Evolutionary conservation across 768 basidiomycete species (phyloP).

Genomic region (Auricularia heimuer): DNA sequence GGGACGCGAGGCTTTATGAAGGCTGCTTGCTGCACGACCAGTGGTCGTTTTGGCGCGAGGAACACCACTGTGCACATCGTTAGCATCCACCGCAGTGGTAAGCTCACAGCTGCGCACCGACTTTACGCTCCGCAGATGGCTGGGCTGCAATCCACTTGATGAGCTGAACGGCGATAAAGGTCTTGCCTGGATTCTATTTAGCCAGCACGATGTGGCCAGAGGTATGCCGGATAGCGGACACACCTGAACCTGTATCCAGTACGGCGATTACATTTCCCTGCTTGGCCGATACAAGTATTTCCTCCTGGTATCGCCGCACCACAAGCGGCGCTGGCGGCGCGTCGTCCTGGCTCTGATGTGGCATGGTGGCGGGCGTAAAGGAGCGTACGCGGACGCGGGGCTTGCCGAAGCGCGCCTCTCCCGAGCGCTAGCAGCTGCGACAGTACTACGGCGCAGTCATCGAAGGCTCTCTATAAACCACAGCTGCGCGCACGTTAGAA

Average conservation of each 20-base stretch:
- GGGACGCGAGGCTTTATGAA: conserved; percentile 58
- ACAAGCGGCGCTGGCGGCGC: not conserved
- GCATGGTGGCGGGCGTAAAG: too few relatives aligned
- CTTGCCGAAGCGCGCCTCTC: too few relatives aligned
- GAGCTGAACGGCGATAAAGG: conserved; percentile 49
- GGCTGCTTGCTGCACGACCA: conserved; percentile 73
- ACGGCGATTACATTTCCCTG: conserved; percentile 47
- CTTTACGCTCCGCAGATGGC: conserved; percentile 40
- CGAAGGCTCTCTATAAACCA: too few relatives aligned
- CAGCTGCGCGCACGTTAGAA: too few relatives aligned
- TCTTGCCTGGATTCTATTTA: conserved; percentile 41
- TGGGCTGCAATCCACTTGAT: conserved; percentile 64
- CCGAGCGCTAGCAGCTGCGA: too few relatives aligned
- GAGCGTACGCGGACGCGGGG: too few relatives aligned
- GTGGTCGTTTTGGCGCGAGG: conserved; percentile 74
- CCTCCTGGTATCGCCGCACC: conserved; percentile 24
- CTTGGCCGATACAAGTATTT: conserved; percentile 43
- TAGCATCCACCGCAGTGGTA: not conserved
- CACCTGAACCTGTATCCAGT: conserved; percentile 37
- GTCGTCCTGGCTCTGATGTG: too few relatives aligned
- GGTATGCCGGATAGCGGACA: not conserved
- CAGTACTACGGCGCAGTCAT: too few relatives aligned
- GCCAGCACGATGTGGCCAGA: not conserved
- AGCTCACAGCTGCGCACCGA: conserved; percentile 11
- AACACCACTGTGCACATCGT: conserved; percentile 39